Base-by-base conservation (phyloP, 331 rosid species). In the Saraca asoca region DNA sequence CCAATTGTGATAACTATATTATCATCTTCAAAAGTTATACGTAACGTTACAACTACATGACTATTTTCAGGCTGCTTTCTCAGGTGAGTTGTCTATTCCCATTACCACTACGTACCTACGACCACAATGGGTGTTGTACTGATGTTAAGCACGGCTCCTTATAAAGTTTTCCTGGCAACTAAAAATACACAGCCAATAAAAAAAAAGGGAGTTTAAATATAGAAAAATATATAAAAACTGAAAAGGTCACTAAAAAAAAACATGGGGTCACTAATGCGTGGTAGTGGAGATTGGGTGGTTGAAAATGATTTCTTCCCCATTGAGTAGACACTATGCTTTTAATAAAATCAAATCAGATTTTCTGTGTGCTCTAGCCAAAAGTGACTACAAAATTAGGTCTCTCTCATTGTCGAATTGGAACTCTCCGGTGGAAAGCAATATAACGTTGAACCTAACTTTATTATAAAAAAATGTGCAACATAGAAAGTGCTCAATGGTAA, bases 71-170 rank as follows among this genome's bases (percentile, higher is more conserved):
- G 31, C 31, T 3, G 31, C 31, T 24, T 24, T 24, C 31, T 1
- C 3, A 24, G 31, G 31, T 24, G 31, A 3, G 31, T 24, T 24
- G 31, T 24, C 31, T 24, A 24, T 24, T 24, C 3, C 31, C 31
- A 24, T 24, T 24, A 24, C 31, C 31, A 1, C 10, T 10, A 7
- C 43, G 43, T 7, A 15, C 33, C 56, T 24, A 24, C 79, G 0
- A 12, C 17, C 34, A 37, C 49, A 18, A 38, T 60, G 16, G 9
- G 51, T 45, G 45, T 38, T 24, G 58, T 71, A 69, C 74, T 46
- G 42, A 55, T 59, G 79, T 73, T 75, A 81, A 78, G 89, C 84
- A 70, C 70, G 73, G 74, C 31, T 75, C 81, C 86, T 81, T 81
- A 78, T 78, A 69, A 77, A 75, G 68, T 1, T 41, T 12, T 48